Percentiles rank a stretch among this genome's conserved stretches.
Evolutionary conservation across 2,329 filamentous ascomycete species (phyloP).

Genomic region (Aureobasidium sp.): DNA sequence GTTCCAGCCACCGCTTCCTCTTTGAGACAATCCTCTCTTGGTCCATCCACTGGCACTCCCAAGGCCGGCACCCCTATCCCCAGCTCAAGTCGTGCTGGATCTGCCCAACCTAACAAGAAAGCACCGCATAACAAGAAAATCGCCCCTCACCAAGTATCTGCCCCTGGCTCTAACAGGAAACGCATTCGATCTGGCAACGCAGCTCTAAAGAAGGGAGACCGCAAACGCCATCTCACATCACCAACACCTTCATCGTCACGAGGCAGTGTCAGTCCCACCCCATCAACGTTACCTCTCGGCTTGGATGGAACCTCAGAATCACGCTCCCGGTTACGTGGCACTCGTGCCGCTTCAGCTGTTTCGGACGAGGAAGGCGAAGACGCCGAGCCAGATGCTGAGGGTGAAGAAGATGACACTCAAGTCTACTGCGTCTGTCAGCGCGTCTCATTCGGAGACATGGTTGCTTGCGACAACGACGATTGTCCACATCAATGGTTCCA

Average conservation of each 20-base stretch:
- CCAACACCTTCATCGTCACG: constrained; percentile 26
- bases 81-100: constrained; percentile 49
- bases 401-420: constrained; percentile 66
- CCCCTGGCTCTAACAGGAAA: constrained; percentile 22
- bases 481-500: constrained; percentile 86
- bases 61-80: constrained; percentile 49
- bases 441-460: constrained; percentile 81
- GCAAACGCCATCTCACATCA: constrained; percentile 28
- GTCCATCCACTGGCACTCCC: constrained; percentile 52
- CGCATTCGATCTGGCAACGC: constrained; percentile 16
- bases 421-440: constrained; percentile 78
- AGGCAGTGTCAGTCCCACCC: constrained; percentile 27
- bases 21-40: constrained; percentile 54
- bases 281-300: constrained; percentile 26
- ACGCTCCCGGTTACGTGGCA: constrained; percentile 10
- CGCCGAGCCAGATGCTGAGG: constrained; percentile 44
- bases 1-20: constrained; percentile 49
- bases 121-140: constrained; percentile 44
- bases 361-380: constrained; percentile 26
- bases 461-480: constrained; percentile 76
- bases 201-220: constrained; percentile 25
- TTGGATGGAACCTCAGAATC: constrained; percentile 23
- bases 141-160: constrained; percentile 42
- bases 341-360: constrained; percentile 1
- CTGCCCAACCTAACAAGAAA: constrained; percentile 46